Conservation (phyloP, 805 yeast species). For the Yarrowia sp. region DNA sequence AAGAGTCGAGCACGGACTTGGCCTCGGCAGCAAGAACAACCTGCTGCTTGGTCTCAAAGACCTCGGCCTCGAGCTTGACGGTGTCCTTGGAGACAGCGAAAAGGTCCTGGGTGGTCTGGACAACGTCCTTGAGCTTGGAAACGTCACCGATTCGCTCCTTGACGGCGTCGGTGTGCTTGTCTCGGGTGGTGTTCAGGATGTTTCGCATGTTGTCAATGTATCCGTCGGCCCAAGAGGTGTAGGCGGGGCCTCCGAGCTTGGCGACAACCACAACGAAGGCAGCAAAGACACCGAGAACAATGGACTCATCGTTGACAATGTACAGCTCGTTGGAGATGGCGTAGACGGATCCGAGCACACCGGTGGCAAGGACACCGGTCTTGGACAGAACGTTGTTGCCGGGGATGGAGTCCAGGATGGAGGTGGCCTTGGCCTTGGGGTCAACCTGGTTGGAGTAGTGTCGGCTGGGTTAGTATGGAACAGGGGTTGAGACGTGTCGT, state of each 20-base stretch:
- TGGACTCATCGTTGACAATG: slow-evolving; percentile 92
- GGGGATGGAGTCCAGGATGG: slow-evolving; percentile 91
- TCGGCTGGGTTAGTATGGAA: slow-evolving; percentile 40
- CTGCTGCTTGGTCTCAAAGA: slow-evolving; percentile 90
- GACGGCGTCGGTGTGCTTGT: slow-evolving; percentile 90
- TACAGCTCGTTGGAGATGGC: slow-evolving; percentile 93
- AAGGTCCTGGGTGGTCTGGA: slow-evolving; percentile 85
- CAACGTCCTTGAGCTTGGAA: slow-evolving; percentile 88
- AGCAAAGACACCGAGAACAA: slow-evolving; percentile 78
- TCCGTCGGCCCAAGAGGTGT: slow-evolving; percentile 91
- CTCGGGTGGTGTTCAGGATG: slow-evolving; percentile 85
- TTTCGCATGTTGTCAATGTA: slow-evolving; percentile 81
- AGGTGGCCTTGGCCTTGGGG: slow-evolving; percentile 88
- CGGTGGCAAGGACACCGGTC: slow-evolving; percentile 94
- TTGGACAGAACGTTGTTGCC: slow-evolving; percentile 87
- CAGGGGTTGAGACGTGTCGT: no score
- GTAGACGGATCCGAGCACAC: slow-evolving; percentile 91
- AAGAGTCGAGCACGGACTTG: slow-evolving; percentile 92
- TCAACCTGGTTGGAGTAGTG: slow-evolving; percentile 56
- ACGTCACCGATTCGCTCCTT: slow-evolving; percentile 90
- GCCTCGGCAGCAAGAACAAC: slow-evolving; percentile 90
- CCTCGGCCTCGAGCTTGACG: slow-evolving; percentile 91
- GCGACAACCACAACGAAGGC: slow-evolving; percentile 78
- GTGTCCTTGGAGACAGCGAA: slow-evolving; percentile 97
- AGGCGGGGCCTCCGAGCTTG: slow-evolving; percentile 91